Conservation (phyloP, 441 rosid genomes). For the Jatropha multifida region DNA sequence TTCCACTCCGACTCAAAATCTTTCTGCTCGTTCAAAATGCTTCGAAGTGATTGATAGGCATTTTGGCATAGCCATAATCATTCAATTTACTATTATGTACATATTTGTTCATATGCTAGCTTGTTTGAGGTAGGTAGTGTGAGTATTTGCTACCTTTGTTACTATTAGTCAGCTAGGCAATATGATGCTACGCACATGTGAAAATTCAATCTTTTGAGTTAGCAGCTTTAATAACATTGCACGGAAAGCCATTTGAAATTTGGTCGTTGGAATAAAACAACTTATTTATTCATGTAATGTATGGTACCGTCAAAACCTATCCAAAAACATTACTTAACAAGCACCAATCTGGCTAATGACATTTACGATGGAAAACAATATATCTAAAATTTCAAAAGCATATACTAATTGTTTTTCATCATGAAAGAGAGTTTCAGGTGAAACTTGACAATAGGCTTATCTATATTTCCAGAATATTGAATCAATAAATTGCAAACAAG, state of each 20-base stretch:
- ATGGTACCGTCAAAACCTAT: not conserved
- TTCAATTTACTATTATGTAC: constrained; percentile 11
- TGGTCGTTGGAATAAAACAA: too few relatives aligned
- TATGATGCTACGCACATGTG: not conserved
- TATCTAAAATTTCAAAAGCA: not conserved
- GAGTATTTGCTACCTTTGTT: not conserved
- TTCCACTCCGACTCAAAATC: not conserved
- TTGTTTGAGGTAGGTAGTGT: not conserved
- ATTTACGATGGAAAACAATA: not conserved
- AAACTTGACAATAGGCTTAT: not conserved
- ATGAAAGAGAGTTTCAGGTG: not conserved
- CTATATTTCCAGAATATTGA: constrained; percentile 1
- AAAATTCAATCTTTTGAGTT: not conserved
- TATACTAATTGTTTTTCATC: not conserved
- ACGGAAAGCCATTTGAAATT: not conserved
- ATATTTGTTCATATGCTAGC: constrained; percentile 8
- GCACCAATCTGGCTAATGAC: not conserved
- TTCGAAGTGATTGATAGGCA: constrained; percentile 2
- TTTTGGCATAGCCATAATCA: constrained; percentile 3
- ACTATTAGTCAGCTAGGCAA: not conserved
- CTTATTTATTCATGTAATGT: too few relatives aligned
- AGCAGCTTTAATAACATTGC: not conserved
- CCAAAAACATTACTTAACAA: not conserved
- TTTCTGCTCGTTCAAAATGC: not conserved
- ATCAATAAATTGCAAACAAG: not conserved